Base-by-base conservation (phyloP, 305 asterid genomes). In the Coffea humblotiana region DNA sequence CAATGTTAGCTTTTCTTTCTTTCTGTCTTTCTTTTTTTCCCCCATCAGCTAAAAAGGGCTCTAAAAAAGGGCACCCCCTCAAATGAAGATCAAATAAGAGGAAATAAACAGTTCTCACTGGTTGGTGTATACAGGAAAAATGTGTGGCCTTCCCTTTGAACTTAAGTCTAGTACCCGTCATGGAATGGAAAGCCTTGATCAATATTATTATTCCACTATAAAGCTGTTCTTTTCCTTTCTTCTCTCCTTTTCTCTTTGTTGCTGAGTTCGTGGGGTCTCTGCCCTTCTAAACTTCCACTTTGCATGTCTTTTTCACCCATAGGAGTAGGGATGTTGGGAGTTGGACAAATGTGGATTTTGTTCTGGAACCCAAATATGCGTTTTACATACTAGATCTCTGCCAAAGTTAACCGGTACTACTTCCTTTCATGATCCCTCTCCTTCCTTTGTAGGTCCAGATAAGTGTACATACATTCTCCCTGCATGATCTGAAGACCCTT, bases 271-370 rank as follows among this genome's bases (percentile, higher is more conserved):
- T 82, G 84, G 82, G 78, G 83, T 79, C 48, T 78, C 54, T 69
- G 75, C 64, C 82, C 84, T 80, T 85, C 84, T 82, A 75, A 86
- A 82, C 82, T 84, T 81, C 84, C 84, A 82, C 87, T 84, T 84
- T 84, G 87, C 27, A 56, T 58, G 71, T 70, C 79, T 84, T 78
- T 63, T 84, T 74, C 77, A 78, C 73, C 75, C 79, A 79, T 75
- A 72, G 23, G 79, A 25, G 69, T 47, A 25, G 54, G 29, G 1
- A 37, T 67, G 47, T 67, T 32, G 47, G 3, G 35, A 63, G 74
- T 71, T 73, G 71, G 83, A 67, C 82, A 81, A 68, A 78, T 78
- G 85, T 83, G 85, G 85, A 79, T 86, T 66, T 83, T 72, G 83
- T 83, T 79, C 82, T 85, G 84, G 86, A 85, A 78, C 77, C 85